Evolutionary conservation across 352 stramenopile genomes (phyloP).

Genomic region (Pythium diclinum): DNA sequence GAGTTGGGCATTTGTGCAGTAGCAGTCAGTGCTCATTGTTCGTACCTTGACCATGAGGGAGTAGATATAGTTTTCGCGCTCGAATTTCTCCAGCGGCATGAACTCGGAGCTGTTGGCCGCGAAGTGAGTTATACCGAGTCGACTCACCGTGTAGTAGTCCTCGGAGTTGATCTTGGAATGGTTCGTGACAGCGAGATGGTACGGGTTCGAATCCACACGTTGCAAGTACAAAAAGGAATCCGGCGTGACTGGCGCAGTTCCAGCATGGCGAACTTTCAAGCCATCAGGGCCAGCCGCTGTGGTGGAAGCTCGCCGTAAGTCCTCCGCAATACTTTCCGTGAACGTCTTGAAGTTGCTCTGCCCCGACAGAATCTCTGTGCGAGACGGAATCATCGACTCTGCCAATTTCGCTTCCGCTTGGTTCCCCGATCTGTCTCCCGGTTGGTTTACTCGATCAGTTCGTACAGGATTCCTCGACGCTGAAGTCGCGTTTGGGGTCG

Average conservation of each 20-base stretch:
- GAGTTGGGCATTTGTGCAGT: background rate
- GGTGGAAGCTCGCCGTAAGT: constrained; percentile 26
- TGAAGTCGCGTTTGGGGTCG: background rate
- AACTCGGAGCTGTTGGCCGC: constrained; percentile 79
- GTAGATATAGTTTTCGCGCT: constrained; percentile 91
- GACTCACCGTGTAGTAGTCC: constrained; percentile 90
- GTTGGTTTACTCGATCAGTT: background rate
- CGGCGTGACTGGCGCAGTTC: constrained; percentile 26
- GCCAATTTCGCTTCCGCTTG: background rate
- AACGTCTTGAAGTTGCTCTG: constrained; percentile 56
- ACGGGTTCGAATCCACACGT: constrained; percentile 70
- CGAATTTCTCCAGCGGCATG: constrained; percentile 83
- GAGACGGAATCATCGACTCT: constrained; percentile 9
- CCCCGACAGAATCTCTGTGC: constrained; percentile 45
- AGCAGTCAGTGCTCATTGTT: background rate
- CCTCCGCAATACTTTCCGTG: constrained; percentile 51
- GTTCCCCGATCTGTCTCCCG: background rate
- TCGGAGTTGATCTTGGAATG: constrained; percentile 66
- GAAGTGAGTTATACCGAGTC: constrained; percentile 89
- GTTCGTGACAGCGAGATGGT: constrained; percentile 62
- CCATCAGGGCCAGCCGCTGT: background rate
- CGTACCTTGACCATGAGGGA: constrained; percentile 68
- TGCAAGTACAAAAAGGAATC: constrained; percentile 80
- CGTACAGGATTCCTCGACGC: background rate
- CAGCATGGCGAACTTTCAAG: background rate